Percentiles rank a stretch among this genome's conserved stretches.
These are phyloP conservation scores for Schizosaccharomyces lindneri DNA, from an alignment of 805 yeast species.

Conservation along the genomic window DNA sequence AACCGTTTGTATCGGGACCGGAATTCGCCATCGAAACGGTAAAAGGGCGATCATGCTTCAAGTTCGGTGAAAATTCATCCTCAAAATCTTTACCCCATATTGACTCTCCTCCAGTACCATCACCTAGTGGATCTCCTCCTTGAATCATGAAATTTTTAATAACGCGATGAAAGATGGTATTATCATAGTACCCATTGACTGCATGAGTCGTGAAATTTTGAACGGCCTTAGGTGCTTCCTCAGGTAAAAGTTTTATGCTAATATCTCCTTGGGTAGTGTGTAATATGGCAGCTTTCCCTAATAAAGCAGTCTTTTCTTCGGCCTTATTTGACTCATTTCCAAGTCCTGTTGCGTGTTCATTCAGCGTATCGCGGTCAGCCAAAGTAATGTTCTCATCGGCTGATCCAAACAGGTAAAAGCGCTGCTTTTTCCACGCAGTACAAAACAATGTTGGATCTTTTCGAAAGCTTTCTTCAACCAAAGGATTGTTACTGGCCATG, in stretches of 20 bases:
- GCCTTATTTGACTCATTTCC: conserved; percentile 1
- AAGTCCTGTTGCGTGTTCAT: conserved; percentile 8
- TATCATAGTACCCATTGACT: conserved; percentile 18
- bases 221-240: conserved; percentile 19
- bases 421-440: conserved; percentile 9
- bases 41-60: conserved; percentile 27
- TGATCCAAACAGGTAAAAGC: conserved; percentile 13
- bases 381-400: conserved; percentile 6
- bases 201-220: conserved; percentile 19
- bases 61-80: conserved; percentile 24
- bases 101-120: conserved; percentile 19
- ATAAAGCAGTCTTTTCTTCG: conserved; percentile 3
- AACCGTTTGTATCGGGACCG: conserved; percentile 33
- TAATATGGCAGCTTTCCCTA: conserved; percentile 9
- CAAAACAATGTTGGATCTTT: conserved; percentile 14
- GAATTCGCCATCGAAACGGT: conserved; percentile 38
- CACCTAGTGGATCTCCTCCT: conserved; percentile 30
- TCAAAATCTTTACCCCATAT: conserved; percentile 18
- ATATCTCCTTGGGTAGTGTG: conserved; percentile 24
- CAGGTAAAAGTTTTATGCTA: conserved; percentile 15
- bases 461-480: conserved; percentile 10
- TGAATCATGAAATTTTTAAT: conserved; percentile 35
- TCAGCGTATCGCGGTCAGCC: conserved; percentile 12
- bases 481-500: conserved; percentile 14
- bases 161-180: conserved; percentile 16